phyloP scores from a whole-genome alignment of 129 eudicot genomes.

The Centaurea solstitialis region DNA sequence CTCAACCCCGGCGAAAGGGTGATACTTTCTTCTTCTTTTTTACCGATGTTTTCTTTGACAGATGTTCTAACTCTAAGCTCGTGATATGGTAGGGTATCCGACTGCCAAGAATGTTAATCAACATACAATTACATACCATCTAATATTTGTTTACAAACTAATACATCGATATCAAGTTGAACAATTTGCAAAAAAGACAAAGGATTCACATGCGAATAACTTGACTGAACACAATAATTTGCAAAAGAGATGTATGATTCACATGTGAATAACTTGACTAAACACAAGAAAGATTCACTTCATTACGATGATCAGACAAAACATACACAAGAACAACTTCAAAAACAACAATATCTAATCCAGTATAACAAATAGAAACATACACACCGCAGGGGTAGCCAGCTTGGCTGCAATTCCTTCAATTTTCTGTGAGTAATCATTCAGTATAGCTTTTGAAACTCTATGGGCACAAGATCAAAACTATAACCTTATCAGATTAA shows the following conservation, averaged over 20 bases:
- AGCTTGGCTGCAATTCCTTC: constrained; percentile 82
- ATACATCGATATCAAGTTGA: not conserved
- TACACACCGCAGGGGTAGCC: constrained; percentile 57
- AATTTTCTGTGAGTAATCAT: constrained; percentile 79
- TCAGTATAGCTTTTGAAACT: constrained; percentile 64
- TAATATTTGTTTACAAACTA: not conserved
- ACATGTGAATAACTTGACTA: not conserved
- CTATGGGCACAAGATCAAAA: constrained; percentile 34
- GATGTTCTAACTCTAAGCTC: constrained; percentile 48
- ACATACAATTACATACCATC: constrained; percentile 1
- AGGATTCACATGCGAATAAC: not conserved
- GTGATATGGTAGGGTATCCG: constrained; percentile 26
- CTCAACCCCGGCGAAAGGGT: constrained; percentile 58
- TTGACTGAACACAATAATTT: not conserved
- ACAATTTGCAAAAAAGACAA: not conserved
- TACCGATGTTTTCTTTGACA: constrained; percentile 32
- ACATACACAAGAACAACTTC: not conserved
- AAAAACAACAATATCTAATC: not conserved
- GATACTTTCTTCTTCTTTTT: constrained; percentile 47
- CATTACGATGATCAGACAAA: not conserved
- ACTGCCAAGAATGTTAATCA: constrained; percentile 26
- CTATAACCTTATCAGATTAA: not conserved
- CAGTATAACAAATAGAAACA: not conserved
- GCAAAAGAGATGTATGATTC: not conserved
- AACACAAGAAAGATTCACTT: not conserved